phyloP scores from a whole-genome alignment of 306 rosid species.

The Cucumis melo region DNA sequence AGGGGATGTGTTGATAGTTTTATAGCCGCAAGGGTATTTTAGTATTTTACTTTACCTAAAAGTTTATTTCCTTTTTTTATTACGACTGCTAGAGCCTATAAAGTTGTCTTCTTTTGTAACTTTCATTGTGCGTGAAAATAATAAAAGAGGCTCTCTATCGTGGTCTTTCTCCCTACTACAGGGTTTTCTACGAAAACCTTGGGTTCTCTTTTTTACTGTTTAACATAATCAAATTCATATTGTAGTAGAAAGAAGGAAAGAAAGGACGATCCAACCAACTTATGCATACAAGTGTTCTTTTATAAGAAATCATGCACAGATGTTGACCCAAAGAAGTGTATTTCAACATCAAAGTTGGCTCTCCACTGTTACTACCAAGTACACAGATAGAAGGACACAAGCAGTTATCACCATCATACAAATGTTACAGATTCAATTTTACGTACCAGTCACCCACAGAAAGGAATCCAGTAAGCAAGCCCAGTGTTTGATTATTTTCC shows the following conservation, averaged over 20 bases:
- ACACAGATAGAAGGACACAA: neutral
- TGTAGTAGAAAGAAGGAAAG: neutral
- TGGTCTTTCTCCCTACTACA: too few species aligned
- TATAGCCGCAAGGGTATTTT: too few species aligned
- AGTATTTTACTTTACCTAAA: too few species aligned
- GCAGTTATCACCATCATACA: neutral
- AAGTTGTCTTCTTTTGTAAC: too few species aligned
- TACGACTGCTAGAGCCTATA: too few species aligned
- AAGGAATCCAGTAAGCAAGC: slow-evolving; percentile 90
- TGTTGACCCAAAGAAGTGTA: neutral
- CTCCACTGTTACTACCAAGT: neutral
- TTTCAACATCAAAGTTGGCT: neutral
- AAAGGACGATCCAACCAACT: neutral
- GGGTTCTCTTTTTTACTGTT: too few species aligned
- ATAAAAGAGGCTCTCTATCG: too few species aligned
- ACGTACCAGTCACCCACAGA: slow-evolving; percentile 85
- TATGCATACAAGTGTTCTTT: neutral
- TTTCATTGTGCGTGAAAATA: too few species aligned
- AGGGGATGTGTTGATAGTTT: too few species aligned
- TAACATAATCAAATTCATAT: neutral
- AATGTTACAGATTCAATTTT: neutral
- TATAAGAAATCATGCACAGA: neutral
- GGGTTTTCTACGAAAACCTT: too few species aligned
- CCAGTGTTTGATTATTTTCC: slow-evolving; percentile 79
- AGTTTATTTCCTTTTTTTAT: too few species aligned